A percentile compares a stretch with the other conserved stretches of the same genome.
Conservation (phyloP, 1,139 yeast genomes). For the Protomyces arabidopsidicola region DNA sequence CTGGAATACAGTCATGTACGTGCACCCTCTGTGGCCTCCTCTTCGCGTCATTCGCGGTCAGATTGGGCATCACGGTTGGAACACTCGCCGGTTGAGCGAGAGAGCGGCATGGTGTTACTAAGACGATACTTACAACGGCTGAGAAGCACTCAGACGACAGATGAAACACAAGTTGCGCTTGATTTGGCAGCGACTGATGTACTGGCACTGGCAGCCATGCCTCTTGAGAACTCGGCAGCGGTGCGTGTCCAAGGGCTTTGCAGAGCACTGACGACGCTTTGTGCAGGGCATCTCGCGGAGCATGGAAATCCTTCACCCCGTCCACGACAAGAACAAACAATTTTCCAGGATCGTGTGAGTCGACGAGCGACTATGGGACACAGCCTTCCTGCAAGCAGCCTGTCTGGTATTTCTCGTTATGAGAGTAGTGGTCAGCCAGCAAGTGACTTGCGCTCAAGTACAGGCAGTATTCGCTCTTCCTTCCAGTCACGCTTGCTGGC, state of each 20-base stretch:
- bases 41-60: not conserved
- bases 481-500: not conserved
- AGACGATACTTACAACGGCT: not conserved
- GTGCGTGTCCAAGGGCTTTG: constrained; percentile 3
- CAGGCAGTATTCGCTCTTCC: not conserved
- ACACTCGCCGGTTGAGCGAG: not conserved
- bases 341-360: not conserved
- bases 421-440: not conserved
- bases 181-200: constrained; percentile 12
- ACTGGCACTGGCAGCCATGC: not conserved
- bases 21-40: not conserved
- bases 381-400: not conserved
- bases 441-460: not conserved
- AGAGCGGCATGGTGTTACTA: not conserved
- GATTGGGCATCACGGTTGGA: not conserved
- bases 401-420: not conserved
- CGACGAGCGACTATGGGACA: not conserved
- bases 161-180: not conserved
- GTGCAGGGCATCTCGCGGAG: not conserved
- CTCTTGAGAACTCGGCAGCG: not conserved
- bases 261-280: constrained; percentile 5
- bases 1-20: not conserved
- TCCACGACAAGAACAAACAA: not conserved
- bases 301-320: not conserved
- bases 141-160: not conserved